Evolutionary conservation across 768 basidiomycete species (phyloP), one percentile per base, ranked within the genome.

Genomic region (Coprinopsis cinerea): DNA sequence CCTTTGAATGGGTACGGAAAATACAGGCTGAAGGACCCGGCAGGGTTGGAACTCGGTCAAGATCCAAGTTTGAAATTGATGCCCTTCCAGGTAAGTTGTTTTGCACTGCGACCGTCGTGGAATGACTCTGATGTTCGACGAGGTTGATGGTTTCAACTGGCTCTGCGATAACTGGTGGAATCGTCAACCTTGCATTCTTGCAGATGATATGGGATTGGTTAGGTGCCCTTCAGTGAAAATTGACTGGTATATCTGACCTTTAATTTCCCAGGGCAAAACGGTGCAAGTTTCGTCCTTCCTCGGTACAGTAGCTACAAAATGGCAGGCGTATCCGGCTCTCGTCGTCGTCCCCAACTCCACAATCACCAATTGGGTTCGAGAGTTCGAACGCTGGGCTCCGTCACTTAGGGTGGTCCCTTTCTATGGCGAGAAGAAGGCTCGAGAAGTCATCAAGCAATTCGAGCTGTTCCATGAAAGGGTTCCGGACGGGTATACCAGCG

Each of bases 191-290:
- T 91, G 85, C 53, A 94, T 94, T 54, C 77, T 98, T 18, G 95
- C 96, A 2, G 96, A 99, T 62, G 96, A 98, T 65, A 98, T 99
- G 96, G 93, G 93, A 51, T 67, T 93, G 62, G 92, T 90, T 64
- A 45, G 61, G 49, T 15, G 17, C 34, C 11, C 10, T 32, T n/a
- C 17, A 20, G 41, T 24, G 32, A 13, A 15, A 22, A 24, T 24
- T 24, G 17, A 39, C 47, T 45, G 53, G 42, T 48, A 47, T 28
- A 41, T 35, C 34, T 36, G 55, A 27, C 3, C 45, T 40, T 51
- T 32, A 23, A 26, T 53, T 32, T 6, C 17, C 13, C 53, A 92
- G 85, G 88, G 90, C 0, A 92, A 91, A 72, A 98, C 94, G 0
- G 89, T 97, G 1, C 94, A 96, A 60, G 85, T 97, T 44, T 83